Evolutionary conservation across 768 basidiomycete genomes (phyloP), one percentile per base, ranked within the genome.

Genomic region (Boletus insuetus): DNA sequence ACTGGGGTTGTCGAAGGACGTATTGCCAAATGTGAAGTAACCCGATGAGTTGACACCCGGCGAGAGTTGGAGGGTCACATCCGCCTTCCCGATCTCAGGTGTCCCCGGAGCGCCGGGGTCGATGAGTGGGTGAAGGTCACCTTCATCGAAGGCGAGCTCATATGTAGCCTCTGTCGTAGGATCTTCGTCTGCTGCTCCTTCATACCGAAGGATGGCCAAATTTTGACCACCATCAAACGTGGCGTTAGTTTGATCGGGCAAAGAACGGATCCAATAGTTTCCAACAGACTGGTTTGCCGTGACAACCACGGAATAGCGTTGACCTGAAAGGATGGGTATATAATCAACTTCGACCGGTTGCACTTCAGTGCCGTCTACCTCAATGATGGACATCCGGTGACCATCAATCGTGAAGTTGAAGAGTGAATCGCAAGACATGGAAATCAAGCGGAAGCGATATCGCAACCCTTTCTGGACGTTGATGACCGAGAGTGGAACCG

Each of bases 251-350:
- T 78, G 3, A 45, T 29, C 19, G 20, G 14, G 38, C 69, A 39
- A 67, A 0, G 79, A 73, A 20, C 79, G 76, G 31, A 82, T 73
- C 80, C 80, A 85, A 64, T 84, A 84, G 63, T 82, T 84, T 8
- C 65, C 71, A 24, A 78, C 61, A 0, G 72, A 61, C 47, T 80
- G 72, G 56, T 79, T 69, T 16, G 80, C 77, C n/a, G 61, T 71
- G 13, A 80, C 58, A 9, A 82, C 69, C 13, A 55, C 49, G 1
- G 54, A 55, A 12, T 50, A 55, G 35, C 54, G 54, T 19, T 55
- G 54, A 19, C 43, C 54, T 26, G 31, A 19, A 12, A 45, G 43
- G 10, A 55, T 24, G 22, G 37, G 43, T 38, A 55, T 22, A 0
- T 29, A 50, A 19, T 55, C 54, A 1, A 49, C 48, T 20, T 43